phyloP scores from a whole-genome alignment of 768 basidiomycete species.

The Mycena galopus region DNA sequence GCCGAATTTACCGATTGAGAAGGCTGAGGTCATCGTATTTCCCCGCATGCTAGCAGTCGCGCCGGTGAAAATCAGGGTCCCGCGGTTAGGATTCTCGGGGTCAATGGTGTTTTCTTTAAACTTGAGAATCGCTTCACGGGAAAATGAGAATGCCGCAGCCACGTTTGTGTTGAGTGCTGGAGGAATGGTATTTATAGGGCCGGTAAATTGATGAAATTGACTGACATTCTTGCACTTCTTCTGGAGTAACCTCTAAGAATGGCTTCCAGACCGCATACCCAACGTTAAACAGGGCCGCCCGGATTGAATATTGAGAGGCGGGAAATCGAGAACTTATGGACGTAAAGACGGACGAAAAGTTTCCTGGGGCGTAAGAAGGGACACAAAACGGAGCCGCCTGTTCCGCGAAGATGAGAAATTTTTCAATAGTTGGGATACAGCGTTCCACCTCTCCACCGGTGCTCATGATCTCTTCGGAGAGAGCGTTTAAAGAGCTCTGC shows the following conservation, averaged over 20 bases:
- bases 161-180: slow-evolving; percentile 64
- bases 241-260: slow-evolving; percentile 76
- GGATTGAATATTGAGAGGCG: slow-evolving; percentile 62
- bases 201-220: background rate
- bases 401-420: slow-evolving; percentile 12
- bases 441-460: slow-evolving; percentile 67
- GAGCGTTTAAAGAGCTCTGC: slow-evolving; percentile 58
- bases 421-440: background rate
- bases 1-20: slow-evolving; percentile 75
- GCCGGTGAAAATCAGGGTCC: slow-evolving; percentile 79
- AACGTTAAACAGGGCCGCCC: slow-evolving; percentile 75
- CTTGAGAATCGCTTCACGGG: slow-evolving; percentile 68
- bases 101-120: slow-evolving; percentile 71
- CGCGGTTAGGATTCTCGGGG: slow-evolving; percentile 65
- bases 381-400: slow-evolving; percentile 72
- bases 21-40: slow-evolving; percentile 69
- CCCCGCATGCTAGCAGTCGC: slow-evolving; percentile 78
- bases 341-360: slow-evolving; percentile 63
- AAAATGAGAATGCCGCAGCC: slow-evolving; percentile 72
- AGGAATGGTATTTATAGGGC: background rate
- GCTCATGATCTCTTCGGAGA: slow-evolving; percentile 69
- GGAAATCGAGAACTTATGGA: slow-evolving; percentile 62
- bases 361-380: slow-evolving; percentile 60
- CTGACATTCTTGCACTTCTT: slow-evolving; percentile 62
- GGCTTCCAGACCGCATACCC: slow-evolving; percentile 71